A percentile compares a stretch with the other conserved stretches of the same genome.
Evolutionary conservation across 257 asterid species (phyloP).

Genomic region (Solanum bulbocastanum): DNA sequence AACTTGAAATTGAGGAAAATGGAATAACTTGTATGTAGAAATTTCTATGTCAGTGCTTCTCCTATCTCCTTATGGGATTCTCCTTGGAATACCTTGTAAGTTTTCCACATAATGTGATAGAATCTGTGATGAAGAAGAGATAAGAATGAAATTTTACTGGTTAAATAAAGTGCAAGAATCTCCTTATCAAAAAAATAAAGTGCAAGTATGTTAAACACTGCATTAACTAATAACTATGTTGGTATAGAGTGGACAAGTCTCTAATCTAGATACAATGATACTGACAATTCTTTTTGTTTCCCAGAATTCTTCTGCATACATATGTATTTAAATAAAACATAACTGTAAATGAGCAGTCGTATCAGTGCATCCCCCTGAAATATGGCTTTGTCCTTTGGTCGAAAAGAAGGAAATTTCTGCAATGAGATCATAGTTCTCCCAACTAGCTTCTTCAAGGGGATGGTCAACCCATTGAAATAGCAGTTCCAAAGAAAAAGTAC

Average conservation of each 20-base stretch:
- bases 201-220: background rate
- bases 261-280: background rate
- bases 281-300: too few relatives aligned
- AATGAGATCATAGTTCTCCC: background rate
- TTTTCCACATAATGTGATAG: background rate
- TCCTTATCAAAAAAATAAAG: background rate
- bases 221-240: too few relatives aligned
- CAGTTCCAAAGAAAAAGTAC: background rate
- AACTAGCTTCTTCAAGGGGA: background rate
- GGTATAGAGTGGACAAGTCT: background rate
- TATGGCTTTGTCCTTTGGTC: background rate
- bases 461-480: background rate
- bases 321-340: too few relatives aligned
- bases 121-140: background rate
- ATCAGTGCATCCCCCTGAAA: background rate
- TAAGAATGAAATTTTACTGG: background rate
- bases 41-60: too few relatives aligned
- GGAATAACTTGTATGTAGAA: too few relatives aligned
- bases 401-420: background rate
- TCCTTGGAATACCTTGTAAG: too few relatives aligned
- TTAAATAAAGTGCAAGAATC: background rate
- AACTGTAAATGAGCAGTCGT: background rate
- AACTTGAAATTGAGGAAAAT: too few relatives aligned
- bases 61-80: too few relatives aligned
- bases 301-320: background rate